phyloP scores from a whole-genome alignment of 2,329 filamentous ascomycete species.

The Cylindrodendrum hubeiense region DNA sequence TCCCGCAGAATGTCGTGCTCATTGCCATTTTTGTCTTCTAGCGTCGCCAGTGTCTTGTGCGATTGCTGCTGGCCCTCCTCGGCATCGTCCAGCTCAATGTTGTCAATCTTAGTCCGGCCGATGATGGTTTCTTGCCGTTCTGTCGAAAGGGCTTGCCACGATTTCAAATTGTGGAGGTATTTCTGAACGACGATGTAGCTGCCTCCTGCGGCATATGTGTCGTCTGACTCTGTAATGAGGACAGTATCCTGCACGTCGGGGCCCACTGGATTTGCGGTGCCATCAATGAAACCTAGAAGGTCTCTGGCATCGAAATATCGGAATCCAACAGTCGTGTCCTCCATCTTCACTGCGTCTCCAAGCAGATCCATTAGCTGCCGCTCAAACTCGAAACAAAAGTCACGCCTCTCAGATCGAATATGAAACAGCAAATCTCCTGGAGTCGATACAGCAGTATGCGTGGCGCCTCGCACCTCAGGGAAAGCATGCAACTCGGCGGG shows the following conservation, averaged over 20 bases:
- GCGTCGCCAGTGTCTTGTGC: slow-evolving; percentile 67
- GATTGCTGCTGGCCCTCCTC: slow-evolving; percentile 58
- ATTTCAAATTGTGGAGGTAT: slow-evolving; percentile 65
- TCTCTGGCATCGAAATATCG: slow-evolving; percentile 71
- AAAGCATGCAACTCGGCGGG: slow-evolving; percentile 67
- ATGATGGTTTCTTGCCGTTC: slow-evolving; percentile 69
- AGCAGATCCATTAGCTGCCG: slow-evolving; percentile 64
- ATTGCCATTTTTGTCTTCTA: slow-evolving; percentile 62
- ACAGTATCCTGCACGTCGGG: slow-evolving; percentile 56
- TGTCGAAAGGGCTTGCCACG: slow-evolving; percentile 59
- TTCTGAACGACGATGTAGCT: slow-evolving; percentile 72
- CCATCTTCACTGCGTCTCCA: slow-evolving; percentile 59
- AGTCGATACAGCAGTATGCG: slow-evolving; percentile 66
- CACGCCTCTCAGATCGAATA: slow-evolving; percentile 67
- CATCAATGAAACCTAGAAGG: slow-evolving; percentile 70
- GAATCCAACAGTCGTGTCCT: slow-evolving; percentile 68
- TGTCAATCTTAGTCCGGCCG: slow-evolving; percentile 69
- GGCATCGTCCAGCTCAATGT: slow-evolving; percentile 67
- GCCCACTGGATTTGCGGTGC: slow-evolving; percentile 69
- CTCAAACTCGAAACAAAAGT: slow-evolving; percentile 71
- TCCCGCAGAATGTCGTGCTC: slow-evolving; percentile 68
- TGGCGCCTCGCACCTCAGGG: slow-evolving; percentile 57
- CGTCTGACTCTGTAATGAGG: slow-evolving; percentile 57
- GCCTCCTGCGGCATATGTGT: slow-evolving; percentile 56
- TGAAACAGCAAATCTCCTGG: slow-evolving; percentile 70